phyloP scores from a whole-genome alignment of 176 grass and related monocot genomes.

The Triticum aestivum region DNA sequence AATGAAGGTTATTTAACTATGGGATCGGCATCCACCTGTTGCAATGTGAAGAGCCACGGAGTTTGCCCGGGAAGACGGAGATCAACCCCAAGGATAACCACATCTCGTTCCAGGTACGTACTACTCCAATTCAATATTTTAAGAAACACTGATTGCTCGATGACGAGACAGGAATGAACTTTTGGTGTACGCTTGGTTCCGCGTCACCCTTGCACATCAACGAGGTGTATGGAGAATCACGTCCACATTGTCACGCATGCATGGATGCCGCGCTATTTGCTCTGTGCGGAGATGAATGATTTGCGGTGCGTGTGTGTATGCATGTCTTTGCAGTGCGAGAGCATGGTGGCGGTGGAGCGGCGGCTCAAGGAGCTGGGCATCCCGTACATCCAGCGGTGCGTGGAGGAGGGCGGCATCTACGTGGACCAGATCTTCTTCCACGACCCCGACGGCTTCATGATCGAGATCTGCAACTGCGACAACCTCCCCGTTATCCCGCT shows the following conservation, averaged over 20 bases:
- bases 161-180: too few species aligned
- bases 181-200: too few species aligned
- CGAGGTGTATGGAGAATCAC: too few species aligned
- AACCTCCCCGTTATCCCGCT: conserved; percentile 76
- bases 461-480: conserved; percentile 95
- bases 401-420: conserved; percentile 15
- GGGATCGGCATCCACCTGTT: conserved; percentile 90
- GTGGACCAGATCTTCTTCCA: conserved; percentile 24
- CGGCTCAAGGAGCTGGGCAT: conserved; percentile 5
- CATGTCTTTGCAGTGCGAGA: conserved; percentile 13
- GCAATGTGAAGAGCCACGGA: conserved; percentile 52
- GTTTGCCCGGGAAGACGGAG: conserved; percentile 59
- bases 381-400: background rate
- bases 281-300: background rate
- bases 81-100: conserved; percentile 96
- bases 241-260: too few species aligned
- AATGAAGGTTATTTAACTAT: conserved; percentile 76
- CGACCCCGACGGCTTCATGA: conserved; percentile 49
- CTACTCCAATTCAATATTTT: background rate
- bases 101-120: conserved; percentile 84
- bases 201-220: too few species aligned
- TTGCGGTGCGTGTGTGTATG: background rate
- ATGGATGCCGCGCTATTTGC: too few species aligned
- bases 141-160: background rate
- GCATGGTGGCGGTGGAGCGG: conserved; percentile 4